Evolutionary conservation across 306 rosid genomes (phyloP), one percentile per base, ranked within the genome.

Genomic region (Dicorynia guianensis): DNA sequence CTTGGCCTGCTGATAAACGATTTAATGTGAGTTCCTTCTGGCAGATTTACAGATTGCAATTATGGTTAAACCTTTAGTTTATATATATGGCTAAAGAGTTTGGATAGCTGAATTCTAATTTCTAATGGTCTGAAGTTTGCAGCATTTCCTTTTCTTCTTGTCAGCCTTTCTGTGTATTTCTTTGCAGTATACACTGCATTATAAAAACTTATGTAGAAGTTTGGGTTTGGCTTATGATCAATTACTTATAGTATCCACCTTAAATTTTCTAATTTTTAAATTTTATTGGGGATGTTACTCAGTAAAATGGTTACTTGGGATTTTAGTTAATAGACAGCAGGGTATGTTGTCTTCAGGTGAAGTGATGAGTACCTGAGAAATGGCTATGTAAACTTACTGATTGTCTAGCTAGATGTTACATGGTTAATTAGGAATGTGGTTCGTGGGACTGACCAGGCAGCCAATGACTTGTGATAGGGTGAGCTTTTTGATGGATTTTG

Each of bases 361-460:
- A 54, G 18, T 44, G 63, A 8, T 36, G 42, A 50, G 53, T 17
- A 30, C 79, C 54, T 13, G 18, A 50, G 35, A n/a, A 14, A 11
- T 38, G 25, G 30, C 13, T 8, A 1, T 11, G 14, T 13, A 46
- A 38, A 61, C 49, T 36, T 61, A 13, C 9, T 8, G 65, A 25
- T 25, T 1, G 30, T 25, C 2, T 25, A 25, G 2, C 30, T 25
- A 25, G 30, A 25, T 25, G 60, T 25, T 20, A 14, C 59, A 33
- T 46, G 68, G 19, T 55, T 42, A 7, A 39, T 56, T 46, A 13
- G 67, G n/a, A n/a, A n/a, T n/a, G n/a, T n/a, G n/a, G n/a, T n/a
- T n/a, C n/a, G n/a, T n/a, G n/a, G n/a, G n/a, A n/a, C n/a, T 67
- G 47, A 14, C 25, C 33, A 48, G 71, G 33, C 73, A 67, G 48